Evolutionary conservation across 2,329 filamentous ascomycete species (phyloP), one percentile per base, ranked within the genome.

Genomic region (Colletotrichum sp.): DNA sequence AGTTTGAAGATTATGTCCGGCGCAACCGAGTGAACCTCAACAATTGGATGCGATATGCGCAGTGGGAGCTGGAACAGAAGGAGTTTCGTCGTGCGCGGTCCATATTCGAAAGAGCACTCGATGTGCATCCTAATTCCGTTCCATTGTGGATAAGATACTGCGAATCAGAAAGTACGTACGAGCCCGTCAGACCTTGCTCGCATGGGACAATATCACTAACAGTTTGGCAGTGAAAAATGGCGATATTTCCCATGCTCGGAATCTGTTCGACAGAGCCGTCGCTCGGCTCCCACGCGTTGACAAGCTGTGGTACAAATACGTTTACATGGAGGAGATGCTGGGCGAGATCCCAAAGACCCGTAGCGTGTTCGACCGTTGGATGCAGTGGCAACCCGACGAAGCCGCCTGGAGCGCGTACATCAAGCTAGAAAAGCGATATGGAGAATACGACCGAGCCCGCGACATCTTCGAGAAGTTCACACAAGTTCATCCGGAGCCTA

Each of bases 241-340:
- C 79, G 98, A 98, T 83, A 98, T 99, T 88, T 98, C 98, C 84
- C 96, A 98, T 89, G 96, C 97, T 39, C 90, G 97, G 74, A 99
- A 99, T 83, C 86, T 99, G 68, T 91, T 99, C 68, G 97, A 99
- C 84, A 93, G 97, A 71, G 96, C 97, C n/a, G 95, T 98, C 69
- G 96, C 96, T 1, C 95, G 98, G 72, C 88, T 98, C 52, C 97
- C 97, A 7, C 90, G 97, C 73, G 92, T 98, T 55, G 96, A 98
- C 84, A 98, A 98, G 89, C 88, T 99, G 39, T 99, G 97, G 97
- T 99, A 98, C 88, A 98, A 98, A 84, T 99, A 98, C 88, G 95
- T 98, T 30, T 98, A 98, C 84, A 98, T 98, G 94, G 96, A 98
- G 87, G 97, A 99, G 90, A 98, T 96, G 86, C 90, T 99, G 71